Conservation (phyloP, 371 early-diverging fungal species). For the Apophysomyces sp. region DNA sequence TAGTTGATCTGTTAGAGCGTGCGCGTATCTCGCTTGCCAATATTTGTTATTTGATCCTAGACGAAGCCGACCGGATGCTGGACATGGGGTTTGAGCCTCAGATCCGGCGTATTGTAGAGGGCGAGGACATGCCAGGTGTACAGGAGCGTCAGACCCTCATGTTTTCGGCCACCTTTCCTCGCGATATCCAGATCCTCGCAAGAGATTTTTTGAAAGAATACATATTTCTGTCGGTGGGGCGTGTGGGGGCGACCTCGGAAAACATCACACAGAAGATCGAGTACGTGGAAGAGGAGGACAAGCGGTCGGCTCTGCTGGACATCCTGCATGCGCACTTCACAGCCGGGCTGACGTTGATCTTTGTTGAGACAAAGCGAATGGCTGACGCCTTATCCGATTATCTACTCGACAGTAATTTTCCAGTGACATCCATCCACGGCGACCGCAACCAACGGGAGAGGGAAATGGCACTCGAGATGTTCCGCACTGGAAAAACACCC, state of each 20-base stretch:
- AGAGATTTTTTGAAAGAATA: constrained; percentile 91
- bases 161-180: constrained; percentile 96
- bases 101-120: constrained; percentile 91
- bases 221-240: constrained; percentile 88
- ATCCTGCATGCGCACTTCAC: constrained; percentile 71
- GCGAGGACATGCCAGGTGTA: constrained; percentile 86
- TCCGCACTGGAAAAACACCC: constrained; percentile 82
- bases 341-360: constrained; percentile 85
- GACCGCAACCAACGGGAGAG: constrained; percentile 92
- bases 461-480: constrained; percentile 83
- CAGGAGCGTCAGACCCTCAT: constrained; percentile 86
- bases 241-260: constrained; percentile 92
- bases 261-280: constrained; percentile 89
- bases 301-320: constrained; percentile 82
- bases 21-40: constrained; percentile 73
- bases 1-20: constrained; percentile 91
- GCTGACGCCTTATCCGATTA: constrained; percentile 88
- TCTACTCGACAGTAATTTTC: constrained; percentile 61
- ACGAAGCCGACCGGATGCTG: constrained; percentile 98
- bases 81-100: constrained; percentile 99
- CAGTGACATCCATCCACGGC: constrained; percentile 93
- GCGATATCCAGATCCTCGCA: constrained; percentile 92
- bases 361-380: constrained; percentile 96
- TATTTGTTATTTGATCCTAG: constrained; percentile 86
- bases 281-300: constrained; percentile 71